These are phyloP conservation scores for Coprinopsis strossmayeri DNA, from an alignment of 768 basidiomycete species.

Conservation along the genomic window DNA sequence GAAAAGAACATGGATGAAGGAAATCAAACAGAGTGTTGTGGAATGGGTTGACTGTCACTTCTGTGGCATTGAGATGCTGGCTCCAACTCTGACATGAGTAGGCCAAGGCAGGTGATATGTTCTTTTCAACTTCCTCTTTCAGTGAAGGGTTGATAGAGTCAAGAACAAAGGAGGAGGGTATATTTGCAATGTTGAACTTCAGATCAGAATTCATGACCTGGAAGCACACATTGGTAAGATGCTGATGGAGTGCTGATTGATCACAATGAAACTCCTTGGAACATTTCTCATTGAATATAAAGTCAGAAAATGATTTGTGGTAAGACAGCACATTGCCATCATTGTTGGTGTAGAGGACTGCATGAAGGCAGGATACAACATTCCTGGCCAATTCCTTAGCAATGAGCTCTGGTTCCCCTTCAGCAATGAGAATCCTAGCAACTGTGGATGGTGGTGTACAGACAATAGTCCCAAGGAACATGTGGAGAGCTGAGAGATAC, in stretches of 20 bases:
- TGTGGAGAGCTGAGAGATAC: background rate
- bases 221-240: background rate
- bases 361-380: background rate
- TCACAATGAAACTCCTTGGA: background rate
- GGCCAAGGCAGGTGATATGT: slow-evolving; percentile 10
- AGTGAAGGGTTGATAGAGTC: slow-evolving; percentile 6
- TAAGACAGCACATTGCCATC: background rate
- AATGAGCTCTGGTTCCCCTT: too few relatives aligned
- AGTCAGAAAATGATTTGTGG: slow-evolving; percentile 3
- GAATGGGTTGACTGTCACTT: background rate
- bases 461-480: background rate
- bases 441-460: background rate
- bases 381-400: too few relatives aligned
- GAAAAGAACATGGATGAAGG: slow-evolving; percentile 16
- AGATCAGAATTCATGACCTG: slow-evolving; percentile 6
- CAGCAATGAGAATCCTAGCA: background rate
- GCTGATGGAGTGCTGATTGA: background rate
- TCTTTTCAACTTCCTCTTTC: slow-evolving; percentile 1
- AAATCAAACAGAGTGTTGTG: background rate
- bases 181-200: slow-evolving; percentile 16
- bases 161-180: slow-evolving; percentile 10
- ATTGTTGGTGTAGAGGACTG: background rate
- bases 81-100: slow-evolving; percentile 13
- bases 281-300: background rate
- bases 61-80: slow-evolving; percentile 8